phyloP scores from a whole-genome alignment of 257 asterid genomes.

The Solanum ossicruentum region DNA sequence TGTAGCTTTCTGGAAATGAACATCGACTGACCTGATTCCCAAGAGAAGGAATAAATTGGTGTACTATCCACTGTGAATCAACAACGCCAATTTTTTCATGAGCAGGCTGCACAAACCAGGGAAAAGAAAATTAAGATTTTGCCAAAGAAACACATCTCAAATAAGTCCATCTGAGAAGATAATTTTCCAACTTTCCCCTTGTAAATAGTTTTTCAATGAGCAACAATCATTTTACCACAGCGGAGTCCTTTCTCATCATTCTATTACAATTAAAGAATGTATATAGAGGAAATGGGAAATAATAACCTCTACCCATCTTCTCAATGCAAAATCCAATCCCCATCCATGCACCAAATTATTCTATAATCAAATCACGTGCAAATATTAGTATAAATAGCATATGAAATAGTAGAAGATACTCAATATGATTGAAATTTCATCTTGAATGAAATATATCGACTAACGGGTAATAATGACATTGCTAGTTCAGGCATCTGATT shows the following conservation, averaged over 20 bases:
- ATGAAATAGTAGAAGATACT: neutral
- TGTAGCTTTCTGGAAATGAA: neutral
- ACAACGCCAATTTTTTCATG: slow-evolving; percentile 19
- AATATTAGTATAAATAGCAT: neutral
- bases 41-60: slow-evolving; percentile 84
- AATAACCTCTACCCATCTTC: slow-evolving; percentile 80
- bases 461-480: neutral
- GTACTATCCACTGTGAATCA: slow-evolving; percentile 83
- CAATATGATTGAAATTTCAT: neutral
- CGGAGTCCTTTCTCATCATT: neutral
- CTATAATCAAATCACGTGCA: neutral
- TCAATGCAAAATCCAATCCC: slow-evolving; percentile 75
- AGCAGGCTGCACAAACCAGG: slow-evolving; percentile 46
- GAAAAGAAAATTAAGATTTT: neutral
- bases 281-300: slow-evolving; percentile 15
- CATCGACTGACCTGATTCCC: slow-evolving; percentile 61
- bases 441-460: neutral
- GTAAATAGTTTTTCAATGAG: neutral
- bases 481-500: neutral
- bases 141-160: neutral
- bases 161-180: neutral
- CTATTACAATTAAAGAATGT: neutral
- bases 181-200: neutral
- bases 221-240: neutral
- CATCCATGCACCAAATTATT: too few species aligned